Base-by-base conservation (phyloP, 331 rosid species). In the Spiraea crenata region DNA sequence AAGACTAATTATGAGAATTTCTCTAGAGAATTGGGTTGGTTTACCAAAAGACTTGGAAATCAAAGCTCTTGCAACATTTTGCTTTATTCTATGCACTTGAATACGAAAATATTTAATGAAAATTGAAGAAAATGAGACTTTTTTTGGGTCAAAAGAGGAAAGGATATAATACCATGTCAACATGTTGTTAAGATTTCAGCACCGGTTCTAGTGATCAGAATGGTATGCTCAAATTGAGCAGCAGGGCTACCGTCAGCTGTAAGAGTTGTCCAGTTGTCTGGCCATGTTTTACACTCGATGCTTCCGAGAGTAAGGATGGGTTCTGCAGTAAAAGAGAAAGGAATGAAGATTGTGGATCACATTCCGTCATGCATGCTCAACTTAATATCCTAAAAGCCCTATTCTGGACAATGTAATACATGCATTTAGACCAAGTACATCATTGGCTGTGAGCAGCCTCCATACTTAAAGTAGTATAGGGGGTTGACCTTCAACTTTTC, bases 191-290 rank as follows among this genome's bases (percentile, higher is more conserved):
- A 81, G 80, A 95, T 91, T 85, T 95, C 96, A 6, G 96, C 96
- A 40, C 97, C 99, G 3, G 91, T 86, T 79, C 84, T 83, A 11
- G 96, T 95, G 58, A 95, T 89, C 84, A 95, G 86, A 86, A 95
- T 85, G 75, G 99, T 86, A 80, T 95, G 97, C 79, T 95, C 99
- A 80, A 83, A 87, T 81, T 95, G 99, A 46, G 99, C 97, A n/a
- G 99, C 95, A 4, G 86, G 82, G 79, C 96, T 73, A 50, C 97
- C 96, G 75, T 91, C 96, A 1, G 91, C 83, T 10, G 97, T 73
- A 42, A 91, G 40, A 3, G 91, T 73, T 5, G 99, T 95, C 99
- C 99, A 95, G 80, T 95, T 91, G 82, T 91, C 99, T 19, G 87
- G 89, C 99, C 99, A 95, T 45, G 93, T 87, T 66, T 74, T 34